phyloP scores from a whole-genome alignment of 2,329 filamentous ascomycete species.

The Talaromyces pinophilus region DNA sequence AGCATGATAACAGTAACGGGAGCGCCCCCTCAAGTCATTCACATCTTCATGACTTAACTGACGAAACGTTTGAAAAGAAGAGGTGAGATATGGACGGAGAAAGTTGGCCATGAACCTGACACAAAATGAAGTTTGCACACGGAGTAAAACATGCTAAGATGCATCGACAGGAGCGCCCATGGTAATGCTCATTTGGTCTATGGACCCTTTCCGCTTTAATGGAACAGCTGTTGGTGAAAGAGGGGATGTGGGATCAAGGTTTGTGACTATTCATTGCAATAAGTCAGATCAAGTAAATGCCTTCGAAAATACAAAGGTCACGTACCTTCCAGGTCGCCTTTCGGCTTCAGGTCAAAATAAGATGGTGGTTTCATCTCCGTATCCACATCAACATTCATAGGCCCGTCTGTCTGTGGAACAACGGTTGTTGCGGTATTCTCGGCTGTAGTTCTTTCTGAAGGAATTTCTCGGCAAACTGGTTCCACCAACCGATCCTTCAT shows the following conservation, averaged over 20 bases:
- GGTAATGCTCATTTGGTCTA: constrained; percentile 25
- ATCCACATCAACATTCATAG: constrained; percentile 28
- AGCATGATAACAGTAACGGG: background rate
- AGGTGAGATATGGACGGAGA: background rate
- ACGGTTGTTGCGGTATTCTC: background rate
- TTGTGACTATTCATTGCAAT: background rate
- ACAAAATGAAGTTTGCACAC: background rate
- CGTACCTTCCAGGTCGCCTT: constrained; percentile 33
- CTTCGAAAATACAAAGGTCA: constrained; percentile 11
- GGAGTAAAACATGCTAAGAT: background rate
- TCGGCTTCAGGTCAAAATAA: constrained; percentile 32
- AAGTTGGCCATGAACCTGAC: background rate
- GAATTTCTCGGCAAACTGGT: constrained; percentile 55
- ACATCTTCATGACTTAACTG: background rate
- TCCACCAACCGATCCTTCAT: constrained; percentile 61
- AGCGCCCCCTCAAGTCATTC: background rate
- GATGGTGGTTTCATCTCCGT: constrained; percentile 33
- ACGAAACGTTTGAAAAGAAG: background rate
- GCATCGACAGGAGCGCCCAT: constrained; percentile 3
- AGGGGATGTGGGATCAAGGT: constrained; percentile 22
- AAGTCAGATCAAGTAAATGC: background rate
- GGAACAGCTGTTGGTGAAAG: constrained; percentile 31
- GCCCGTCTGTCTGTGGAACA: constrained; percentile 20
- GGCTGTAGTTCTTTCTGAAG: constrained; percentile 8
- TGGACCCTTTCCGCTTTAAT: constrained; percentile 39